These are phyloP conservation scores for Schwanniomyces vanrijiae DNA, from an alignment of 805 yeast genomes.

Conservation along the genomic window DNA sequence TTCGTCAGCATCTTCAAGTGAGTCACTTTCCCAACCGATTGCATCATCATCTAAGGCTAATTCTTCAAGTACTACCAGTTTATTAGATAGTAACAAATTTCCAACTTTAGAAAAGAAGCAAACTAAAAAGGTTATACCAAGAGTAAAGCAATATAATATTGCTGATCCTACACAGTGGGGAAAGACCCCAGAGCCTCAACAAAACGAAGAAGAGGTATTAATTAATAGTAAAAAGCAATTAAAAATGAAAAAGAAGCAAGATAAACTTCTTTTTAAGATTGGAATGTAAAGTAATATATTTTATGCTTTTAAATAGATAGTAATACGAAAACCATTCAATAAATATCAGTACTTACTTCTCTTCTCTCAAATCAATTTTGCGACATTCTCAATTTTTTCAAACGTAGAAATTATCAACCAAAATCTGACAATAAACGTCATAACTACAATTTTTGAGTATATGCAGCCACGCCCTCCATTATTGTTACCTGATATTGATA, in stretches of 20 bases:
- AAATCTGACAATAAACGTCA: background rate
- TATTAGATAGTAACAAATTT: conserved; percentile 33
- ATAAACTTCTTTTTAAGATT: conserved; percentile 9
- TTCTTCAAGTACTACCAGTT: conserved; percentile 11
- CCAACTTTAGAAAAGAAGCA: conserved; percentile 50
- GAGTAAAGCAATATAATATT: conserved; percentile 51
- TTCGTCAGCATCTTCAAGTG: conserved; percentile 19
- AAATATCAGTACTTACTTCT: too few relatives aligned
- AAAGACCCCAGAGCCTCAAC: background rate
- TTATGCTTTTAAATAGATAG: background rate
- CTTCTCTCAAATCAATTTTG: too few relatives aligned
- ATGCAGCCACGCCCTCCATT: background rate
- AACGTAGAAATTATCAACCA: too few relatives aligned
- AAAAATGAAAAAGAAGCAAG: conserved; percentile 19
- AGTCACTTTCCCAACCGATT: conserved; percentile 4
- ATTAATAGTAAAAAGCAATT: conserved; percentile 13
- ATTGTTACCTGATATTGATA: background rate
- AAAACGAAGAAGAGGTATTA: conserved; percentile 4
- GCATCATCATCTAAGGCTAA: conserved; percentile 13
- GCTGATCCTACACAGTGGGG: conserved; percentile 22
- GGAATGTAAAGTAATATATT: background rate
- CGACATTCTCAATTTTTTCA: too few relatives aligned
- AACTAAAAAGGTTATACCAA: conserved; percentile 44
- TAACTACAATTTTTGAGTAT: background rate
- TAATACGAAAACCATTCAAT: too few relatives aligned